phyloP scores from a whole-genome alignment of 352 stramenopile species.

The Phytophthora brassicae region DNA sequence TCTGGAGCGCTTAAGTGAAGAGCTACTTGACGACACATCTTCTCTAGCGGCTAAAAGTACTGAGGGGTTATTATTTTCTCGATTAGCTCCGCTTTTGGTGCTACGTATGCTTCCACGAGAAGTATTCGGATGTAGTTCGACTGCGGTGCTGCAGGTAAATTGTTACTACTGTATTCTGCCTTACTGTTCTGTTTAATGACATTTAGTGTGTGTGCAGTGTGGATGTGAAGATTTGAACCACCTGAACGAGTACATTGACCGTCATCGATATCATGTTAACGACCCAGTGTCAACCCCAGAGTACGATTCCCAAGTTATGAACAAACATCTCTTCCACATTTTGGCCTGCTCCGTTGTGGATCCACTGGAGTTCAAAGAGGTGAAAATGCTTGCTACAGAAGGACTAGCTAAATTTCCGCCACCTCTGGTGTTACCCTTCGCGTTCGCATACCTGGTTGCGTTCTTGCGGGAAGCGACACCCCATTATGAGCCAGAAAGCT shows the following conservation, averaged over 20 bases:
- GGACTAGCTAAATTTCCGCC: slow-evolving; percentile 49
- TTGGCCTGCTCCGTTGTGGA: slow-evolving; percentile 47
- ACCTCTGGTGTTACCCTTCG: slow-evolving; percentile 37
- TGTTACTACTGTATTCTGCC: background rate
- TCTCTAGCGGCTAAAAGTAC: slow-evolving; percentile 27
- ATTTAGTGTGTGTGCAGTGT: slow-evolving; percentile 19
- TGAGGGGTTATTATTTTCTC: slow-evolving; percentile 60
- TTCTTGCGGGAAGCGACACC: slow-evolving; percentile 43
- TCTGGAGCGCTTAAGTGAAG: slow-evolving; percentile 45
- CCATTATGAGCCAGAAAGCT: slow-evolving; percentile 1
- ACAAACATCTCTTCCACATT: slow-evolving; percentile 38
- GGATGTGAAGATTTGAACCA: slow-evolving; percentile 37
- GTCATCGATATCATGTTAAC: slow-evolving; percentile 11
- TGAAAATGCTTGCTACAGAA: slow-evolving; percentile 72
- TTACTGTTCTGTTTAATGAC: background rate
- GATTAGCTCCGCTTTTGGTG: slow-evolving; percentile 58
- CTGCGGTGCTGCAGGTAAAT: slow-evolving; percentile 28
- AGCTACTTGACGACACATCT: slow-evolving; percentile 49
- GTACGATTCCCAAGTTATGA: background rate
- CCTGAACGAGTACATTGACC: slow-evolving; percentile 29
- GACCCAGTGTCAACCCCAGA: background rate
- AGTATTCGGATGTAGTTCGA: slow-evolving; percentile 13
- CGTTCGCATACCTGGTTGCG: slow-evolving; percentile 39
- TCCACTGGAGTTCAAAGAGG: slow-evolving; percentile 76
- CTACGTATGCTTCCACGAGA: slow-evolving; percentile 57